A percentile compares a stretch with the other conserved stretches of the same genome.
These are phyloP conservation scores for Raffaelea albimanens DNA, from an alignment of 2,329 filamentous ascomycete genomes.

Conservation along the genomic window DNA sequence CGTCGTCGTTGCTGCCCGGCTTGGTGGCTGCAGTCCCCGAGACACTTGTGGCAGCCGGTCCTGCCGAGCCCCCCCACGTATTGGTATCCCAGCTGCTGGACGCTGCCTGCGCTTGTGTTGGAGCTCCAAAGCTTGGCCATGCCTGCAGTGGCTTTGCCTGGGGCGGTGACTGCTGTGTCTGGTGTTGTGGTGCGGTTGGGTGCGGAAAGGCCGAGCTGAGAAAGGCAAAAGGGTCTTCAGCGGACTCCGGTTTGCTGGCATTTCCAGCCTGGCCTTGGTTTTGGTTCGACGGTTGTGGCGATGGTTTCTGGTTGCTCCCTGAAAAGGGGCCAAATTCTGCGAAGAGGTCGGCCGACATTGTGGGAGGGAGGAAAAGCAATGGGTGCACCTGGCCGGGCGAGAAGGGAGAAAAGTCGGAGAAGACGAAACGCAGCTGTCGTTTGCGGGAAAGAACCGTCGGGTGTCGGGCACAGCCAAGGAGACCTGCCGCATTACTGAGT, in stretches of 20 bases:
- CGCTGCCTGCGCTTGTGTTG: neutral
- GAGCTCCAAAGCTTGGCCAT: neutral
- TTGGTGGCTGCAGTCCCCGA: neutral
- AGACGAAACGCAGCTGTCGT: neutral
- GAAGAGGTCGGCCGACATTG: slow-evolving; percentile 58
- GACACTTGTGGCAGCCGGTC: slow-evolving; percentile 5
- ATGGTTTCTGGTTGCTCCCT: slow-evolving; percentile 17
- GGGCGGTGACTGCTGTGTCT: slow-evolving; percentile 12
- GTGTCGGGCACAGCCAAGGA: too few relatives aligned
- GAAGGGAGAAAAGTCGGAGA: neutral
- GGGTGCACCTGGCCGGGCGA: neutral
- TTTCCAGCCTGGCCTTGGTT: slow-evolving; percentile 12
- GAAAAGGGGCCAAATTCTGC: slow-evolving; percentile 49
- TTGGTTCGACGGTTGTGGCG: neutral
- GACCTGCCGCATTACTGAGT: too few relatives aligned
- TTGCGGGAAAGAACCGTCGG: too few relatives aligned
- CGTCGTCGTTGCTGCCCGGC: slow-evolving; percentile 14
- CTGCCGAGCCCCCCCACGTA: slow-evolving; percentile 10
- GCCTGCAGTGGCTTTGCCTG: slow-evolving; percentile 1
- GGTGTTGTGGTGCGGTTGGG: slow-evolving; percentile 7
- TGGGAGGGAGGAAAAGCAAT: neutral
- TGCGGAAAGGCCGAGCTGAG: slow-evolving; percentile 15
- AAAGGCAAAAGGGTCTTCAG: slow-evolving; percentile 23
- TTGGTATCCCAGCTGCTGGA: slow-evolving; percentile 13
- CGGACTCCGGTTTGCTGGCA: slow-evolving; percentile 12